Evolutionary conservation across 1,284 basidiomycete genomes (phyloP), one percentile per base, ranked within the genome.

Genomic region (Takashimella koratensis): DNA sequence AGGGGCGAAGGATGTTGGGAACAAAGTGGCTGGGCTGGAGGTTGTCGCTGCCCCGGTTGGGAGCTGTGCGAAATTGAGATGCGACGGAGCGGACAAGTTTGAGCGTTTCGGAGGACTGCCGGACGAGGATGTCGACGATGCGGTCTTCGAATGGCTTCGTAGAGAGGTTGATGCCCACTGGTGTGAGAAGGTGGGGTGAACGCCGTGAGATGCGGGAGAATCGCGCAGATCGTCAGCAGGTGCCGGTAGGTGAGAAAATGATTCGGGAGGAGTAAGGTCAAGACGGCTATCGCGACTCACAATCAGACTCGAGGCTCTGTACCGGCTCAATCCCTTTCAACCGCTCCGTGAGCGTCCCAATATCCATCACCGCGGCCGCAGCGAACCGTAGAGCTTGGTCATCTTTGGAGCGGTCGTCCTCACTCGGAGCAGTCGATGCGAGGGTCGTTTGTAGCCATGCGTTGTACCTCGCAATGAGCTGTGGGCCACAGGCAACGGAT

Each of bases 71-170:
- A 86, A 60, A 92, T 90, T 79, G 84, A 84, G 74, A 87, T 0
- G 90, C 89, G 62, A 96, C 88, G 0, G 89, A 88, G 45, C 90
- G 84, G 46, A 97, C 89, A 10, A 88, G 85, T 36, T 88, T 83
- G 42, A 98, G 81, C 3, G 88, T 85, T 62, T 96, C 93, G 57
- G 85, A 86, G 60, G 87, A 90, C 12, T 90, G 84, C 47, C 83
- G 82, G 5, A 83, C 83, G 21, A 98, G 77, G 52, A 94, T 85
- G 4, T 77, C 67, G n/a, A 87, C 73, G 51, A 93, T 83, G 57
- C 87, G 85, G 19, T 72, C 79, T 2, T 84, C 60, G 52, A 88
- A 65, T 0, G 53, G 52, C 12, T 46, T 46, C 2, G 57, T 62
- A 2, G 63, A 58, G 3, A 67, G 46, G 19, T 36, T 36, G 30